These are phyloP conservation scores for Aspergillus bridgeri DNA, from an alignment of 495 filamentous ascomycete species.

Conservation along the genomic window DNA sequence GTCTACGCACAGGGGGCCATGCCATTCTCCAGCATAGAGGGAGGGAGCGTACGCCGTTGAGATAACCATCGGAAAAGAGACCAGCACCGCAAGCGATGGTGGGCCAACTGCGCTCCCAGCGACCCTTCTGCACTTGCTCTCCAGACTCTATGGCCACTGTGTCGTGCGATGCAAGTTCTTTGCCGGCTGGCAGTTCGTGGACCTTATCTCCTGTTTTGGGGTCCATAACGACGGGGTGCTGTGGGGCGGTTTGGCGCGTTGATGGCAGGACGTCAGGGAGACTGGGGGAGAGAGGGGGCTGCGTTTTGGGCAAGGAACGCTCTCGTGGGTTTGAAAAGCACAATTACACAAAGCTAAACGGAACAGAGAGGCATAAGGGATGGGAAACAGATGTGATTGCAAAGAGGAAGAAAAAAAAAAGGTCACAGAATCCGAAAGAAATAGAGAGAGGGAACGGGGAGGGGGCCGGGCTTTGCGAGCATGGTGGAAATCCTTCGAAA, in stretches of 20 bases:
- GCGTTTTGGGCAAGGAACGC: neutral
- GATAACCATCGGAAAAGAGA: constrained; percentile 86
- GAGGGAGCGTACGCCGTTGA: constrained; percentile 61
- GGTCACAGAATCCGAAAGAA: too few species aligned
- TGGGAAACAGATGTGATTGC: neutral
- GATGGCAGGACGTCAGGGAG: neutral
- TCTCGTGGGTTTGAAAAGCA: neutral
- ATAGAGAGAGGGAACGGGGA: neutral
- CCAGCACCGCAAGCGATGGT: constrained; percentile 83
- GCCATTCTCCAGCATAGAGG: neutral
- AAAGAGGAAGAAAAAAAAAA: neutral
- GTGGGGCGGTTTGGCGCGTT: neutral
- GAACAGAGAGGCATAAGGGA: neutral
- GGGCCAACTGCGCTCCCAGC: constrained; percentile 62
- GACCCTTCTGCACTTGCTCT: constrained; percentile 40
- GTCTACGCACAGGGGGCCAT: neutral
- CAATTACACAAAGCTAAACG: neutral
- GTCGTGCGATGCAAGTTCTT: constrained; percentile 12
- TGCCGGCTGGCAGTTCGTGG: constrained; percentile 14
- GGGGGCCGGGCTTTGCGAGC: neutral
- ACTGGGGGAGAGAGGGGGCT: neutral
- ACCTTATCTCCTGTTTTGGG: neutral
- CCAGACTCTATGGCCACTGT: constrained; percentile 19
- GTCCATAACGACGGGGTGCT: neutral
- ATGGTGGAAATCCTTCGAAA: constrained; percentile 1